Evolutionary conservation across 2,329 filamentous ascomycete species (phyloP).

Genomic region (Amphichorda felina): DNA sequence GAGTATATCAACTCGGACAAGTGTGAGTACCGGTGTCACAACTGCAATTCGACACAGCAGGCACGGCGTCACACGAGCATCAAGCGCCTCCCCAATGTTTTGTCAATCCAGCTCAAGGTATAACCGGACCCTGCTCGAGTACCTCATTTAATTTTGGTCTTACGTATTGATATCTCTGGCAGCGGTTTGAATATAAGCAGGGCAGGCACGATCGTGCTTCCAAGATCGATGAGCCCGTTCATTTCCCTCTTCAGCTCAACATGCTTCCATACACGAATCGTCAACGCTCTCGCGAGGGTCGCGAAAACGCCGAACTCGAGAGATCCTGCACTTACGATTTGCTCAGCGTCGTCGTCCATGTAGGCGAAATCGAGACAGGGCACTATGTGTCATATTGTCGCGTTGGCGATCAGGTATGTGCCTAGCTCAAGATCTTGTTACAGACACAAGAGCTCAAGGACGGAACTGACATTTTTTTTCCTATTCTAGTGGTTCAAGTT

Average conservation of each 20-base stretch:
- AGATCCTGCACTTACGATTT: conserved; percentile 74
- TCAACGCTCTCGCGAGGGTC: conserved; percentile 35
- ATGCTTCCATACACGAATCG: conserved; percentile 82
- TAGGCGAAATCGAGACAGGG: conserved; percentile 84
- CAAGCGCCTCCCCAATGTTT: conserved; percentile 73
- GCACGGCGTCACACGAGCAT: conserved; percentile 78
- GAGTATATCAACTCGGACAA: conserved; percentile 82
- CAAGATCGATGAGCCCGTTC: conserved; percentile 79
- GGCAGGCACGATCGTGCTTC: conserved; percentile 55
- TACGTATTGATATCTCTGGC: neutral
- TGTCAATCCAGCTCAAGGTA: conserved; percentile 90
- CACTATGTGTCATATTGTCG: conserved; percentile 87
- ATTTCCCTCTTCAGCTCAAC: conserved; percentile 78
- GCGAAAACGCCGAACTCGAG: conserved; percentile 44
- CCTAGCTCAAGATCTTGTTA: neutral
- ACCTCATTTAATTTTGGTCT: neutral
- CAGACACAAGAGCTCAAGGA: neutral
- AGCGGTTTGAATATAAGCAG: conserved; percentile 64
- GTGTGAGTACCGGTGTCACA: conserved; percentile 79
- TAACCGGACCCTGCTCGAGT: neutral
- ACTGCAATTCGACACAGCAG: conserved; percentile 65
- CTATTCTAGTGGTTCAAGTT: conserved; percentile 74
- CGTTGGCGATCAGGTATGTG: conserved; percentile 54
- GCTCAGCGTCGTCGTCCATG: conserved; percentile 81
- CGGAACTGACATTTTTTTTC: neutral